Base-by-base conservation (phyloP, 495 filamentous ascomycete species). In the Glutinoglossum americanum region DNA sequence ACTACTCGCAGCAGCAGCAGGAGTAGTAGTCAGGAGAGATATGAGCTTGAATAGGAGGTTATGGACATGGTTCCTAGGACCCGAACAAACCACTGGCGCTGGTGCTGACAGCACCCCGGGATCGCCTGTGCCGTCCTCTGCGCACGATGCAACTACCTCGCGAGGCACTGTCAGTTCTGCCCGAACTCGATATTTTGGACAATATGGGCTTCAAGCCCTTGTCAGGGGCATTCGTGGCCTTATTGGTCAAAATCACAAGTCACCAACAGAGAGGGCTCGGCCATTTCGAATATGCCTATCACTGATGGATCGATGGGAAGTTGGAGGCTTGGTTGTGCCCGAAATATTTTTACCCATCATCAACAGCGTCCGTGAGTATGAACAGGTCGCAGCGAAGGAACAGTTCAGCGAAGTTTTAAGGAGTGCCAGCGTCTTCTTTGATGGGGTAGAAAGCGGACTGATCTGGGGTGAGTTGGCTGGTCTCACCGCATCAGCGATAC, bases 231-330 rank as follows among this genome's bases (percentile, higher is more conserved):
- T 96, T 25, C 71, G 89, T 11, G 75, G 78, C 53, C 84, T 94
- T 80, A 80, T 99, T 57, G 75, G 76, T 33, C 71, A 73, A 9
- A 65, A 71, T 13, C 72, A 74, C 45, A 65, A 59, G 0, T 72
- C 73, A 55, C 75, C 87, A 1, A 67, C 78, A 2, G 86, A 96
- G 59, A 76, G 80, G 64, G 87, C 89, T n/a, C 79, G 78, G 51
- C 89, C 93, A 0, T 94, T 94, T 60, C 81, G 88, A 35, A 89
- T 97, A 59, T 92, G 87, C 56, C 72, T 96, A 5, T 95, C 93
- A 17, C 70, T 99, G 55, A 95, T 97, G 93, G 92, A 99, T 71
- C 79, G 87, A 30, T 95, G 87, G 89, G 93, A 99, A 64, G 86
- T 99, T 63, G 92, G 92, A 21, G 87, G 85, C 11, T 71, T 89